Percentiles rank a stretch among this genome's conserved stretches.
Evolutionary conservation across 345 rosid species (phyloP).

Genomic region (Corchorus capsularis): DNA sequence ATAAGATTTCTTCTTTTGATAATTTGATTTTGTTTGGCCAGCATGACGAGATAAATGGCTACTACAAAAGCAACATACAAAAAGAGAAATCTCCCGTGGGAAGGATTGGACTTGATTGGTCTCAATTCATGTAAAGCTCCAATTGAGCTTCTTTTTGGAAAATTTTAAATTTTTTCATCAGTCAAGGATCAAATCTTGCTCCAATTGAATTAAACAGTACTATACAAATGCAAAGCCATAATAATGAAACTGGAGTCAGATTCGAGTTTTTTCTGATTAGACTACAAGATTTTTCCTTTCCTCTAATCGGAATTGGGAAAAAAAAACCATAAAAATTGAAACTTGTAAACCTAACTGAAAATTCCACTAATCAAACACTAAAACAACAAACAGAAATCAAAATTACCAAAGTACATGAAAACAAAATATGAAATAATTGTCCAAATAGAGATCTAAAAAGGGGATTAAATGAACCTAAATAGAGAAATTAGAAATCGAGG

Average conservation of each 20-base stretch:
- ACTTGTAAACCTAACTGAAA: background rate
- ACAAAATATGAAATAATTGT: background rate
- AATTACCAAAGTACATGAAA: background rate
- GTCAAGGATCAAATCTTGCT: background rate
- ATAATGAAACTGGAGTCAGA: background rate
- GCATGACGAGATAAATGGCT: background rate
- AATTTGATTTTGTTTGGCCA: background rate
- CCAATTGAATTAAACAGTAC: background rate
- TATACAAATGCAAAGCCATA: background rate
- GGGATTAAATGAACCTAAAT: background rate
- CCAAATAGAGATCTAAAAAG: background rate
- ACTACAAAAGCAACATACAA: background rate
- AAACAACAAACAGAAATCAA: background rate
- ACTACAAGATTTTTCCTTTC: background rate
- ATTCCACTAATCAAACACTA: background rate
- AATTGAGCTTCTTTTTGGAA: background rate
- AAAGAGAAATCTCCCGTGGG: background rate
- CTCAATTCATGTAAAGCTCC: background rate
- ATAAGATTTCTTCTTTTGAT: background rate
- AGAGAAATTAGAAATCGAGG: background rate
- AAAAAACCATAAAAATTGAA: background rate
- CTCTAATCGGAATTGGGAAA: background rate
- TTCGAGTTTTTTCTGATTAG: background rate
- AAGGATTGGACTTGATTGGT: background rate
- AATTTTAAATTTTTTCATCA: background rate